Conservation (phyloP, 129 eudicot genomes). For the Apium graveolens region DNA sequence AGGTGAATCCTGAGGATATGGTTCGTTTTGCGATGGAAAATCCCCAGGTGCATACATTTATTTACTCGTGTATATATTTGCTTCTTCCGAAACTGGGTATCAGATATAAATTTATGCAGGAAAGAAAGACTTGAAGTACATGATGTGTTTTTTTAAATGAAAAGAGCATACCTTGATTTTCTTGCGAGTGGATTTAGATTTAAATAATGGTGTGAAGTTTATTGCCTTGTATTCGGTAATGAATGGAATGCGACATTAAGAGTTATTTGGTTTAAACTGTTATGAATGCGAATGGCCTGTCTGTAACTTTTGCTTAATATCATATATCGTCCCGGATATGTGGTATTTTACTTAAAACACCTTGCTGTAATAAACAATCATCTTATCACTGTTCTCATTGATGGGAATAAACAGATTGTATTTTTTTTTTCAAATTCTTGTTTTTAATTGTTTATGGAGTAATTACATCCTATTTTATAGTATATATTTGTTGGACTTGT, state of each 20-base stretch:
- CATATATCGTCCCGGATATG: neutral
- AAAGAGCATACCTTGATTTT: neutral
- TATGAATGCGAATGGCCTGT: neutral
- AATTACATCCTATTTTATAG: neutral
- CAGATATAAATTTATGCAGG: neutral
- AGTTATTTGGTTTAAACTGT: neutral
- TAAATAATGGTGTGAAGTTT: neutral
- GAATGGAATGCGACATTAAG: neutral
- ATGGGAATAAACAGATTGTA: neutral
- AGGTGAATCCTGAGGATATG: conserved; percentile 99
- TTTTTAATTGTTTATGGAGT: neutral
- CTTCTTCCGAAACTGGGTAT: neutral
- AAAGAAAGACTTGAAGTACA: neutral
- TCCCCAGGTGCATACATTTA: conserved; percentile 60
- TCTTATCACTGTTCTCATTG: neutral
- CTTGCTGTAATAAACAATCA: neutral
- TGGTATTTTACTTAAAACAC: neutral
- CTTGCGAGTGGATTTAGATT: neutral
- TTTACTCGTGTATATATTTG: neutral
- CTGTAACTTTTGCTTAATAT: neutral
- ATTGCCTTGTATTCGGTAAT: neutral
- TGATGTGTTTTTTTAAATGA: neutral
- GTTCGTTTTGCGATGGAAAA: conserved; percentile 89
- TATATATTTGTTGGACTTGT: neutral
- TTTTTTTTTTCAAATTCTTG: neutral